Base-by-base conservation (phyloP, 1,284 basidiomycete species). In the Rhodotorula sp. region DNA sequence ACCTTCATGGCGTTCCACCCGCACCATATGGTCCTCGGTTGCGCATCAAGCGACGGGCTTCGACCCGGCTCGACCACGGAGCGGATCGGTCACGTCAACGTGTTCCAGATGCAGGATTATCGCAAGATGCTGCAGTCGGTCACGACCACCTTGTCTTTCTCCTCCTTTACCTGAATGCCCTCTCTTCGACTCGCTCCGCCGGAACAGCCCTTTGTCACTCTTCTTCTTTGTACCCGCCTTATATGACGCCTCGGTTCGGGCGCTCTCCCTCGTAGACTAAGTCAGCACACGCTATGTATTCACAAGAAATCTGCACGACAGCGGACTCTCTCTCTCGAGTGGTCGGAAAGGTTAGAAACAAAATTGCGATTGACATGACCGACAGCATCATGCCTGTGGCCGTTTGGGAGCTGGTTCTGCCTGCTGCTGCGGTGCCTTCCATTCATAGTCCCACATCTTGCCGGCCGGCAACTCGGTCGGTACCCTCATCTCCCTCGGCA, bases 21-120 rank as follows among this genome's bases (percentile, higher is more conserved):
- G 26, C 78, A 79, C 64, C 78, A 79, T 60, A 79, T 78, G 77
- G 70, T 78, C 1, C 65, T 79, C 38, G 78, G 70, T 2, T 75
- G 73, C 52, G 66, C 72, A 3, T 69, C 67, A 47, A 55, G 49
- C 58, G 70, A 68, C 58, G 64, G 64, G 12, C 6, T 57, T 47
- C 60, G 58, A 6, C 57, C 64, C 14, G 60, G 52, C 10, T 34
- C 55, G 54, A 59, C 65, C 19, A 63, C 60, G 34, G 71, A 57
- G 28, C 23, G 21, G 55, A 57, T 63, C 49, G 67, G 68, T 7
- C 71, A 72, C 55, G 56, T 72, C 62, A 67, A 69, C 45, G 23
- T 69, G 18, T 72, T 69, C 55, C 52, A 69, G 65, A 72, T 69
- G 67, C 45, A 57, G 43, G 64, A 68, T 26, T 68, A 63, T 61